Base-by-base conservation (phyloP, 306 rosid genomes). In the Cyamopsis tetragonoloba region DNA sequence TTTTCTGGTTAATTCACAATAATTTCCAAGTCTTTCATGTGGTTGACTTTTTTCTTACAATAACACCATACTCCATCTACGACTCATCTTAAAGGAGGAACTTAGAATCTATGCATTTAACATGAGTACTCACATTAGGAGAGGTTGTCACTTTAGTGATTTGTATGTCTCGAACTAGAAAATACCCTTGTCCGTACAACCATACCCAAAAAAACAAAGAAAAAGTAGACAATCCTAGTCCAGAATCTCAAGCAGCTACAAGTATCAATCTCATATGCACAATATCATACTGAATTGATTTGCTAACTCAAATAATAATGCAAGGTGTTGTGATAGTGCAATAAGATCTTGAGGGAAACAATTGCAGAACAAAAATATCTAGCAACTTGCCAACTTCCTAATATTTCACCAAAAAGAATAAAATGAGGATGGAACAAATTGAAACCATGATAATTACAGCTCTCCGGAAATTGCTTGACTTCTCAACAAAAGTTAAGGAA, bases 401-500 rank as follows among this genome's bases (percentile, higher is more conserved):
- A 38, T 32, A 57, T 69, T 41, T 31, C 56, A 12, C 26, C 9
- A 49, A 77, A 47, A 72, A 66, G 42, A 48, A 60, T 49, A 73
- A 51, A 51, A 58, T 66, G 42, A 66, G 14, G 18, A 19, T 30
- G 27, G n/a, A 11, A 38, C 39, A 42, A 24, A 27, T 48, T 32
- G 62, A 63, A 35, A 44, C 67, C 61, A 17, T 35, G 65, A 68
- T 60, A 66, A 67, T 51, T 67, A 61, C 81, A 71, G 11, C 47
- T 70, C 75, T 26, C 55, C 46, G 57, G 66, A 73, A 56, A 72
- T 74, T 68, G 70, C 73, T 71, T 20, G 42, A 68, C 57, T 68
- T 44, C 54, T 22, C 47, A 77, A 70, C 49, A 66, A 38, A 20
- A 19, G 65, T 58, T 39, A 48, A 38, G 65, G 22, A 61, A 24